Evolutionary conservation across 2,329 filamentous ascomycete species (phyloP).

Genomic region (Beauveria sp.): DNA sequence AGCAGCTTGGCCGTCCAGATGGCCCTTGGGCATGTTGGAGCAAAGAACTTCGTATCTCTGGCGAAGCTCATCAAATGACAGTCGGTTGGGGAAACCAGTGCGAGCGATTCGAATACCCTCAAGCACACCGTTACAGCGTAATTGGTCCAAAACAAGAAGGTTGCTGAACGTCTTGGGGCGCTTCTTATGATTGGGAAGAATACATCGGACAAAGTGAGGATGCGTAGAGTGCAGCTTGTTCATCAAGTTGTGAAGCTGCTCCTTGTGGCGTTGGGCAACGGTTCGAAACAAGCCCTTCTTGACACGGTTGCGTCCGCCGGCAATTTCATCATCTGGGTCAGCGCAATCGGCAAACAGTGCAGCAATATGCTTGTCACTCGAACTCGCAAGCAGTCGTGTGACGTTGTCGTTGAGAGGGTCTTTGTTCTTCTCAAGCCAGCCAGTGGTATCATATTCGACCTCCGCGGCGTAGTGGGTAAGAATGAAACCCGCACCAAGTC

Average conservation of each 20-base stretch:
- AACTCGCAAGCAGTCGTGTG: conserved; percentile 77
- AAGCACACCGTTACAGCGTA: conserved; percentile 98
- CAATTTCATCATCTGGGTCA: conserved; percentile 67
- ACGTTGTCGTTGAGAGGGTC: conserved; percentile 97
- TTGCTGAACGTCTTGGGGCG: conserved; percentile 87
- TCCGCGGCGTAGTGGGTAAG: conserved; percentile 96
- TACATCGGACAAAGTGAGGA: conserved; percentile 96
- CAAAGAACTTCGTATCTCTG: conserved; percentile 95
- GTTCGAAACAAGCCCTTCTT: conserved; percentile 97
- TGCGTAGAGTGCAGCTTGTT: conserved; percentile 89
- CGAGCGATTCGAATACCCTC: conserved; percentile 96
- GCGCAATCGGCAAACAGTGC: conserved; percentile 82
- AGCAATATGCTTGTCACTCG: conserved; percentile 75
- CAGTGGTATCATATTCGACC: conserved; percentile 91
- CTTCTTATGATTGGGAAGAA: conserved; percentile 97
- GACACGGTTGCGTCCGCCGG: conserved; percentile 66
- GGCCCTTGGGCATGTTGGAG: conserved; percentile 77
- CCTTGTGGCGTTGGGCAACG: conserved; percentile 93
- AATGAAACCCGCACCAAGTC: conserved; percentile 85
- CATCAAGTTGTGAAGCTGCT: conserved; percentile 97
- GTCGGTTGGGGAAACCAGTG: conserved; percentile 90
- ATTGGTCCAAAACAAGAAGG: conserved; percentile 87
- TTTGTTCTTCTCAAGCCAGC: conserved; percentile 98
- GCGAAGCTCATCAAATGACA: conserved; percentile 88
- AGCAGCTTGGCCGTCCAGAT: conserved; percentile 81